Percentiles rank a stretch among this genome's conserved stretches.
These are phyloP conservation scores for Tillandsia fasciculata DNA, from an alignment of 176 grass and related monocot genomes.

Conservation along the genomic window DNA sequence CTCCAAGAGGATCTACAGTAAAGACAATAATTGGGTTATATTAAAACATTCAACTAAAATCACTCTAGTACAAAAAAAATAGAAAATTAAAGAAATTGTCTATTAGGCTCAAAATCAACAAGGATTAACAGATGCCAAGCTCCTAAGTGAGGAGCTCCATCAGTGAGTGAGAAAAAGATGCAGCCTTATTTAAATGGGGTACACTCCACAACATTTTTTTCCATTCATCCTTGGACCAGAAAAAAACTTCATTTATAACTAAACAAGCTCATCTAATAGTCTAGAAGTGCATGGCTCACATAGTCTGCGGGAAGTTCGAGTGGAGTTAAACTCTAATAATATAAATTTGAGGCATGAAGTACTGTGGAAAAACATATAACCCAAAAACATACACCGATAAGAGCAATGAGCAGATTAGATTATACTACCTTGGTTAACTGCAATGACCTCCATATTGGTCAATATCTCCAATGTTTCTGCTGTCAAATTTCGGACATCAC, in stretches of 20 bases:
- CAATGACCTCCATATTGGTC: conserved; percentile 82
- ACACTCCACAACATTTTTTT: too few species aligned
- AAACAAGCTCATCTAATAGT: too few species aligned
- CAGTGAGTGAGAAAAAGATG: too few species aligned
- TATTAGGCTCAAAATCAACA: not conserved
- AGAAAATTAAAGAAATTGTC: not conserved
- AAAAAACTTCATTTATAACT: too few species aligned
- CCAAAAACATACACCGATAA: not conserved
- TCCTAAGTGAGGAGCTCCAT: too few species aligned
- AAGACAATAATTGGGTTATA: conserved; percentile 18
- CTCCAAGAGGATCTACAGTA: conserved; percentile 72
- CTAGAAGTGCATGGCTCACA: too few species aligned
- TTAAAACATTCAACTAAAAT: not conserved
- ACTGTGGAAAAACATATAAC: not conserved
- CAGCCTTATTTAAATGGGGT: too few species aligned
- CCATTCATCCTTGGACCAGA: too few species aligned
- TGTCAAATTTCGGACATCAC: conserved; percentile 95
- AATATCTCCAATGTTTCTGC: conserved; percentile 69
- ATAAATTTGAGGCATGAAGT: not conserved
- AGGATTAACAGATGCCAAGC: too few species aligned
- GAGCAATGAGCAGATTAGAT: not conserved
- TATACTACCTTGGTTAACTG: conserved; percentile 87
- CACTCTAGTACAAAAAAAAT: not conserved
- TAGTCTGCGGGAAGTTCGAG: too few species aligned
- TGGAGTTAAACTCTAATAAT: not conserved